Evolutionary conservation across 2,329 filamentous ascomycete genomes (phyloP).

Genomic region (Arthrobotrys sphaeroides): DNA sequence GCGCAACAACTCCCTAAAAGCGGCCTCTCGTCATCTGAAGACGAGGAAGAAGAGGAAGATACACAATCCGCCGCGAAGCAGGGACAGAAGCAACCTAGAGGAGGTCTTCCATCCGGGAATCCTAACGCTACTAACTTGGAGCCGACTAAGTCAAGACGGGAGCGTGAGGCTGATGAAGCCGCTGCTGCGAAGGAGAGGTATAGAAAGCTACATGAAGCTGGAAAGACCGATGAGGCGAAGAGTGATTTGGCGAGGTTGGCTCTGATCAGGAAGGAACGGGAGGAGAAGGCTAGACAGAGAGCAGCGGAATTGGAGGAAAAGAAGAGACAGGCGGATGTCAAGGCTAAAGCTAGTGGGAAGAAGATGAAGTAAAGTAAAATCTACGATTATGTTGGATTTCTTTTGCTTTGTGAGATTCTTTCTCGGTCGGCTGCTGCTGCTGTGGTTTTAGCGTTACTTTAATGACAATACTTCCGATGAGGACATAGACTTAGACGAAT

Average conservation of each 20-base stretch:
- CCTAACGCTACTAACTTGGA: slow-evolving; percentile 61
- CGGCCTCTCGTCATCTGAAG: slow-evolving; percentile 81
- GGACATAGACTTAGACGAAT: slow-evolving; percentile 31
- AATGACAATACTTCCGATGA: slow-evolving; percentile 10
- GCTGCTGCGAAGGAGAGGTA: slow-evolving; percentile 89
- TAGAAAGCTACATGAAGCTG: slow-evolving; percentile 88
- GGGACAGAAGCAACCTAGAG: slow-evolving; percentile 54
- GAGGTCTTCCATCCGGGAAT: slow-evolving; percentile 45
- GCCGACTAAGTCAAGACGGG: slow-evolving; percentile 71
- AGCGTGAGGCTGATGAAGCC: slow-evolving; percentile 83
- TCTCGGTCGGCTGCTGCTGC: too few species aligned
- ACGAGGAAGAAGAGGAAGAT: slow-evolving; percentile 70
- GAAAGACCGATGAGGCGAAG: slow-evolving; percentile 95
- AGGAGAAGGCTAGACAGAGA: slow-evolving; percentile 82
- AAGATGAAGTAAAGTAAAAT: slow-evolving; percentile 57
- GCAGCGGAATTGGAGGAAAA: slow-evolving; percentile 67
- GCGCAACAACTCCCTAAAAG: slow-evolving; percentile 73
- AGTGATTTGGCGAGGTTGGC: slow-evolving; percentile 84
- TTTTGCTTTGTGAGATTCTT: background rate
- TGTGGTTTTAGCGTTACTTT: slow-evolving; percentile 45
- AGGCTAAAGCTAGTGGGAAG: slow-evolving; percentile 63
- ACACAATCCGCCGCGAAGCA: slow-evolving; percentile 62
- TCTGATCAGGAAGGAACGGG: slow-evolving; percentile 84
- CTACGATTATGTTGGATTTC: background rate
- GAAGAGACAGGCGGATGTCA: slow-evolving; percentile 63